These are phyloP conservation scores for Gossypium davidsonii DNA, from an alignment of 441 rosid species.

Conservation along the genomic window DNA sequence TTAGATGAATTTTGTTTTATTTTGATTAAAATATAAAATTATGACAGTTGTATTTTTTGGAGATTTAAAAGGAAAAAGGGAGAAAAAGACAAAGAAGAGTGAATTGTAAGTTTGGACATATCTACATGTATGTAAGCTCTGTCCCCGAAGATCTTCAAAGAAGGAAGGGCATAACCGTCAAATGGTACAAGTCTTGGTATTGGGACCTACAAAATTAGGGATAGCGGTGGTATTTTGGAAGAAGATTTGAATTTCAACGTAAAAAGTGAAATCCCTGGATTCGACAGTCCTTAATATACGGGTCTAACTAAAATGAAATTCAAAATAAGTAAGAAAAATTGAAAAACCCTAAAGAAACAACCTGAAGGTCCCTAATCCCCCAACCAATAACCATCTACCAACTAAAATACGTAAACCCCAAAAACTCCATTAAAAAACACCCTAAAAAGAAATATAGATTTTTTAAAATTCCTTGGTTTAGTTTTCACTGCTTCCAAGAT, in stretches of 20 bases:
- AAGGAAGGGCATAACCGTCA: slow-evolving; percentile 27
- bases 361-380: neutral
- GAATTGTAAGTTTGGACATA: neutral
- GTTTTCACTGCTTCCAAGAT: neutral
- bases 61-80: neutral
- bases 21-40: neutral
- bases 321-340: neutral
- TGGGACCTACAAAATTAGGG: slow-evolving; percentile 21
- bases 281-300: slow-evolving; percentile 1
- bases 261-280: neutral
- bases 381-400: neutral
- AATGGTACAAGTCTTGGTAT: neutral
- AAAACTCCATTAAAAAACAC: neutral
- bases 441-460: neutral
- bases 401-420: neutral
- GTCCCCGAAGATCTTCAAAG: neutral
- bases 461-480: neutral
- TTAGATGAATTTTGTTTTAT: neutral
- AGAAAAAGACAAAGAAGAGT: neutral
- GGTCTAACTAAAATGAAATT: neutral
- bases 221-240: slow-evolving; percentile 49
- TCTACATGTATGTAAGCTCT: neutral
- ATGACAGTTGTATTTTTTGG: neutral
- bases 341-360: neutral
- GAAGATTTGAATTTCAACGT: slow-evolving; percentile 46